phyloP scores from a whole-genome alignment of 1,284 basidiomycete species.

The Tilletia caries region DNA sequence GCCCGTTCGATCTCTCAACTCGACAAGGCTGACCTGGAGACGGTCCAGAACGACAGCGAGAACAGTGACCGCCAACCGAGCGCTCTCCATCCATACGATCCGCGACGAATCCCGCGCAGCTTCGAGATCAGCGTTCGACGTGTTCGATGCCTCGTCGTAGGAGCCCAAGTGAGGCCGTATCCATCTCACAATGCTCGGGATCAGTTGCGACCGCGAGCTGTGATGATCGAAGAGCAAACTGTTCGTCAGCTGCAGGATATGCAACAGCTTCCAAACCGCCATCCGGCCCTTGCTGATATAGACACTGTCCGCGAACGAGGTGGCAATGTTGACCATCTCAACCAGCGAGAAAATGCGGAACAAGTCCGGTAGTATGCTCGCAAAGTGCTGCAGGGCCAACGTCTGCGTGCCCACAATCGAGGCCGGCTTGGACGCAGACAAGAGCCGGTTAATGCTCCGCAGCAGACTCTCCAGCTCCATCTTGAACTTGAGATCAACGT shows the following conservation, averaged over 20 bases:
- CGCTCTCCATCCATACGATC: constrained; percentile 85
- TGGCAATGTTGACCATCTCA: constrained; percentile 61
- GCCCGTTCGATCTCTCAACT: background rate
- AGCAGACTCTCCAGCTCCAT: constrained; percentile 63
- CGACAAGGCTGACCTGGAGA: constrained; percentile 69
- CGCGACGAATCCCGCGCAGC: constrained; percentile 60
- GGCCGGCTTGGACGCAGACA: constrained; percentile 72
- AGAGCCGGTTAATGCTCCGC: constrained; percentile 78
- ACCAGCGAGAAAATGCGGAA: constrained; percentile 36
- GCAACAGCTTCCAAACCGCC: constrained; percentile 85
- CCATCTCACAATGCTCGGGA: constrained; percentile 86
- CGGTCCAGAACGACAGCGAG: constrained; percentile 83
- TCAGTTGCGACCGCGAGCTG: constrained; percentile 72
- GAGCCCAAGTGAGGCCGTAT: constrained; percentile 91
- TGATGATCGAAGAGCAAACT: constrained; percentile 80
- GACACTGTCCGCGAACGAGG: constrained; percentile 78
- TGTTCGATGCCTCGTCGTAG: constrained; percentile 62
- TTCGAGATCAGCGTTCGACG: constrained; percentile 27
- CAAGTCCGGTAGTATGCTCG: constrained; percentile 83
- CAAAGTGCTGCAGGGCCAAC: constrained; percentile 76
- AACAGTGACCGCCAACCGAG: constrained; percentile 63
- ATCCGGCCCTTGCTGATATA: constrained; percentile 76
- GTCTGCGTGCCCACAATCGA: constrained; percentile 92
- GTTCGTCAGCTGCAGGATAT: constrained; percentile 86
- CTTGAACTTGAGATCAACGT: constrained; percentile 80